Evolutionary conservation across 805 yeast species (phyloP).

Genomic region (Saccharomycopsis olivae): DNA sequence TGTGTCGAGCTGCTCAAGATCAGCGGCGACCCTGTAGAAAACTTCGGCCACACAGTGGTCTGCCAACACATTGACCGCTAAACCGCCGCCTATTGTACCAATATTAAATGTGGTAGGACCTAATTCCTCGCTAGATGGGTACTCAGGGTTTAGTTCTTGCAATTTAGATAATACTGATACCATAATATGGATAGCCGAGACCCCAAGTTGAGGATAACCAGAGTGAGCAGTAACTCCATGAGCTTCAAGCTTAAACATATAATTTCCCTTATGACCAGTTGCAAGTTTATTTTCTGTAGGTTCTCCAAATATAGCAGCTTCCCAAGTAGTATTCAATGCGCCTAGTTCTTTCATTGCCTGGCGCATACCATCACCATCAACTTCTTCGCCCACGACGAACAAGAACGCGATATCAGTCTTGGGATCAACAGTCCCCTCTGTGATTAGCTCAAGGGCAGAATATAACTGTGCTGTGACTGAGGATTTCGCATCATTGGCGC

Average conservation of each 20-base stretch:
- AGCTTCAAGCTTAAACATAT: slow-evolving; percentile 31
- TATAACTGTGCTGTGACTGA: slow-evolving; percentile 54
- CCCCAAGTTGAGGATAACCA: slow-evolving; percentile 61
- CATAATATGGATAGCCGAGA: slow-evolving; percentile 40
- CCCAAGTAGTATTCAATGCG: slow-evolving; percentile 24
- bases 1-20: slow-evolving; percentile 19
- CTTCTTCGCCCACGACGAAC: slow-evolving; percentile 64
- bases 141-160: slow-evolving; percentile 22
- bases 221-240: slow-evolving; percentile 54
- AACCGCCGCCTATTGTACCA: slow-evolving; percentile 49
- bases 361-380: slow-evolving; percentile 54
- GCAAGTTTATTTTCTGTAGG: slow-evolving; percentile 64
- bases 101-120: slow-evolving; percentile 56
- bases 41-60: slow-evolving; percentile 41
- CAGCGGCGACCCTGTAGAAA: slow-evolving; percentile 44
- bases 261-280: slow-evolving; percentile 59
- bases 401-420: slow-evolving; percentile 46
- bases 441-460: slow-evolving; percentile 40
- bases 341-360: slow-evolving; percentile 26
- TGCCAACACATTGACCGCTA: slow-evolving; percentile 58
- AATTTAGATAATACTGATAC: not conserved
- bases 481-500: slow-evolving; percentile 62
- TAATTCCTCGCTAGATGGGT: slow-evolving; percentile 41
- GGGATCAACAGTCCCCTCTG: slow-evolving; percentile 22
- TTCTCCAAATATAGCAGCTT: slow-evolving; percentile 58